A percentile compares a stretch with the other conserved stretches of the same genome.
These are phyloP conservation scores for Russula dissimulans DNA, from an alignment of 768 basidiomycete species.

Conservation along the genomic window DNA sequence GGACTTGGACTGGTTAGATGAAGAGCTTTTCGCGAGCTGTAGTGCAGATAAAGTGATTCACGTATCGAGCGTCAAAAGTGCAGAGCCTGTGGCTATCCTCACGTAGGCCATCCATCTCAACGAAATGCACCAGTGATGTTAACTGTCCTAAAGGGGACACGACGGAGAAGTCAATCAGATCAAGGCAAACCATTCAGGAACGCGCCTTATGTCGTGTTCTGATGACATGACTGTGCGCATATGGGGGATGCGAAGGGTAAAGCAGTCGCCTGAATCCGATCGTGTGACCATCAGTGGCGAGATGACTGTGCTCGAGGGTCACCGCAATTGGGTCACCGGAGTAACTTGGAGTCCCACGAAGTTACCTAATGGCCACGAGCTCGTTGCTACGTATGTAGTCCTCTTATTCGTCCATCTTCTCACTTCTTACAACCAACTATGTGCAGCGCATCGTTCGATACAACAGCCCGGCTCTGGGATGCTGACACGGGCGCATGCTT, in stretches of 20 bases:
- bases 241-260: constrained; percentile 54
- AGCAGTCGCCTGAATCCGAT: constrained; percentile 22
- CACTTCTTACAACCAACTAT: not conserved
- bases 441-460: constrained; percentile 68
- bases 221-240: constrained; percentile 73
- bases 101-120: constrained; percentile 34
- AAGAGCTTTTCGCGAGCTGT: constrained; percentile 61
- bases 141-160: constrained; percentile 46
- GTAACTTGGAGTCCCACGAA: constrained; percentile 60
- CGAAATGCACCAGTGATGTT: not conserved
- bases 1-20: constrained; percentile 73
- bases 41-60: constrained; percentile 61
- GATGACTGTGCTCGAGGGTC: constrained; percentile 46
- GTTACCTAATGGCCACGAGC: constrained; percentile 41
- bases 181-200: constrained; percentile 55
- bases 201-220: constrained; percentile 69
- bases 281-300: constrained; percentile 23
- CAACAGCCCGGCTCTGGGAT: constrained; percentile 77
- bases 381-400: constrained; percentile 58
- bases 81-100: constrained; percentile 51
- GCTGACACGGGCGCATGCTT: constrained; percentile 67
- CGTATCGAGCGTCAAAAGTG: constrained; percentile 46
- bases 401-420: not conserved
- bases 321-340: constrained; percentile 53
- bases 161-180: constrained; percentile 71